These are phyloP conservation scores for Sphenostylis stenocarpa DNA, from an alignment of 306 rosid genomes.

Conservation along the genomic window DNA sequence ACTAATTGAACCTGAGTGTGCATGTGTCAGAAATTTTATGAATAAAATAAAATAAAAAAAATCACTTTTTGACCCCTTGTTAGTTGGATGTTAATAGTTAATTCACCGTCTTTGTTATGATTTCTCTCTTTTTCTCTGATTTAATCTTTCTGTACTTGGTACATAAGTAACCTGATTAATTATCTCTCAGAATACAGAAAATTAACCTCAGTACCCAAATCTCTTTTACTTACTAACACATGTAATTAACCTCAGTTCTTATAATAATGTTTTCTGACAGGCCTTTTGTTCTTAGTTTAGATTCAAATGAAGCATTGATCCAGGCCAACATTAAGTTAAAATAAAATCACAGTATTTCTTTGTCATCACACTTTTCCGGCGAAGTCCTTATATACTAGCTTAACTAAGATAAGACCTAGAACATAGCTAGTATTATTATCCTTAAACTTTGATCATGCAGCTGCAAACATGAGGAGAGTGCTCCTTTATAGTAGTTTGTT, in stretches of 20 bases:
- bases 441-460: constrained; percentile 51
- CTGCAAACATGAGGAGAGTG: constrained; percentile 58
- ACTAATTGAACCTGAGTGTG: constrained; percentile 38
- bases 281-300: constrained; percentile 32
- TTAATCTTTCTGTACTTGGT: background rate
- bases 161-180: background rate
- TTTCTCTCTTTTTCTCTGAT: background rate
- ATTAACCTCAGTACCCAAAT: background rate
- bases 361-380: background rate
- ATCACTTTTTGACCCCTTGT: constrained; percentile 23
- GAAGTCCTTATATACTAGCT: background rate
- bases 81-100: constrained; percentile 35
- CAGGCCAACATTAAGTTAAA: background rate
- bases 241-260: background rate
- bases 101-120: background rate
- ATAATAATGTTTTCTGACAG: constrained; percentile 40
- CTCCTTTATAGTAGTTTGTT: constrained; percentile 23
- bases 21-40: constrained; percentile 36
- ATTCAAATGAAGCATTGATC: background rate
- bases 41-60: constrained; percentile 31
- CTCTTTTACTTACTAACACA: background rate
- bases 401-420: constrained; percentile 13
- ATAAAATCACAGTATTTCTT: background rate
- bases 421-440: constrained; percentile 13
- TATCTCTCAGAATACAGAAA: background rate